Conservation (phyloP, 2,329 filamentous ascomycete species). For the Penicillium vulpinum region DNA sequence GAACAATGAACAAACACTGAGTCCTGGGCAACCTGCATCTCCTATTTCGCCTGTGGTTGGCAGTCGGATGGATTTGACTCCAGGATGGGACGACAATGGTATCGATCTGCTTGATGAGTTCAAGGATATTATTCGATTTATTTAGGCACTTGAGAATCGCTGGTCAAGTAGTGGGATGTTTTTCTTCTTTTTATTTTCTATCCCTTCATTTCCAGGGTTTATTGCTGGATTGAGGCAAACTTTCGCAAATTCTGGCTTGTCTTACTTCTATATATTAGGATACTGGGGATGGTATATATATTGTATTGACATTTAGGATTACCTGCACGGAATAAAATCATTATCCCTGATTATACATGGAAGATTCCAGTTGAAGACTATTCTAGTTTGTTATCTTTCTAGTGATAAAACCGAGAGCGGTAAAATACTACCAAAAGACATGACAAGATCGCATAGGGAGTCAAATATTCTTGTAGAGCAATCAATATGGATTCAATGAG, state of each 20-base stretch:
- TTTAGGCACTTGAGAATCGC: not conserved
- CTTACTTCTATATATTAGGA: slow-evolving; percentile 1
- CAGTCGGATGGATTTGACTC: not conserved
- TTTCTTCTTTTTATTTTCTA: not conserved
- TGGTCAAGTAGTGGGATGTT: not conserved
- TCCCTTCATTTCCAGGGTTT: not conserved
- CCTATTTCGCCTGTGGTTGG: not conserved
- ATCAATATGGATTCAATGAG: too few species aligned
- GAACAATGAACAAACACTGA: not conserved
- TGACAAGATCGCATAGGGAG: too few species aligned
- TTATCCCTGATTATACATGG: not conserved
- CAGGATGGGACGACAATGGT: slow-evolving; percentile 41
- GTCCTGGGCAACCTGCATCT: not conserved
- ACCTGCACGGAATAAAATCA: not conserved
- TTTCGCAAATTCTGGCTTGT: not conserved
- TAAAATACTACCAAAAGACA: too few species aligned
- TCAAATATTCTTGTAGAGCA: too few species aligned
- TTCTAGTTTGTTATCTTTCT: too few species aligned
- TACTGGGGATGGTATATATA: not conserved
- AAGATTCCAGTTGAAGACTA: too few species aligned
- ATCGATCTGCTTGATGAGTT: slow-evolving; percentile 42
- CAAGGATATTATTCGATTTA: slow-evolving; percentile 42
- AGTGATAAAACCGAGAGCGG: too few species aligned
- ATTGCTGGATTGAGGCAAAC: not conserved
- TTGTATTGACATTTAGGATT: not conserved